These are phyloP conservation scores for Fistulifera pelliculosa DNA, from an alignment of 108 stramenopile genomes.

Conservation along the genomic window DNA sequence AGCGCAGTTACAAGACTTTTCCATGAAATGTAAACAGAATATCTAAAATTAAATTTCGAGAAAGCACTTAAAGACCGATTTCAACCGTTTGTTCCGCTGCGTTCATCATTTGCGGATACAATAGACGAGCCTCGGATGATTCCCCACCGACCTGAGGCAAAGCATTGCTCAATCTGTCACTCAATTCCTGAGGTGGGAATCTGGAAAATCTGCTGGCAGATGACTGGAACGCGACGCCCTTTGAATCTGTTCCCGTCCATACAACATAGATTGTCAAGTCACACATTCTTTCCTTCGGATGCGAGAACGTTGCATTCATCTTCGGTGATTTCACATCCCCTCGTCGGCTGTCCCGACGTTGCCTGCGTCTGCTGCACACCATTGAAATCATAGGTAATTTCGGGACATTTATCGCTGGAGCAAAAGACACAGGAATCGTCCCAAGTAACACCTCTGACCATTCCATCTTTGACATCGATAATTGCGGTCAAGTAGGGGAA, in stretches of 20 bases:
- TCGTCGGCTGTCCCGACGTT: constrained; percentile 28
- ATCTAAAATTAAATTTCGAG: too few relatives aligned
- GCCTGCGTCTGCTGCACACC: constrained; percentile 27
- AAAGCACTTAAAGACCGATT: too few relatives aligned
- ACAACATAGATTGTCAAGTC: constrained; percentile 82
- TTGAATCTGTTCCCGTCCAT: constrained; percentile 84
- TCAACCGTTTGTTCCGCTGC: too few relatives aligned
- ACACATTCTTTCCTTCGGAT: constrained; percentile 30
- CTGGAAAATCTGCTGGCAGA: constrained; percentile 71
- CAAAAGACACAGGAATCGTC: constrained; percentile 90
- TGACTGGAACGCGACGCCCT: constrained; percentile 63
- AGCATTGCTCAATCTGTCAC: constrained; percentile 32
- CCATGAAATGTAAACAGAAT: too few relatives aligned
- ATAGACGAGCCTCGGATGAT: too few relatives aligned
- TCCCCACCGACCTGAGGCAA: constrained; percentile 3
- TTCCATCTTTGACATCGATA: constrained; percentile 75
- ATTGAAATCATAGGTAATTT: constrained; percentile 73
- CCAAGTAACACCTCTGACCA: constrained; percentile 78
- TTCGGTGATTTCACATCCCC: constrained; percentile 53
- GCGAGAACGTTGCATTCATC: constrained; percentile 25
- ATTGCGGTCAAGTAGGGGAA: constrained; percentile 82
- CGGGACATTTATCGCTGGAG: constrained; percentile 27
- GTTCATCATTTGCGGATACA: too few relatives aligned
- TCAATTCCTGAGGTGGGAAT: constrained; percentile 56
- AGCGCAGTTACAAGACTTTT: too few relatives aligned